Conservation (phyloP, 768 basidiomycete species). For the Tulasnella sp. region DNA sequence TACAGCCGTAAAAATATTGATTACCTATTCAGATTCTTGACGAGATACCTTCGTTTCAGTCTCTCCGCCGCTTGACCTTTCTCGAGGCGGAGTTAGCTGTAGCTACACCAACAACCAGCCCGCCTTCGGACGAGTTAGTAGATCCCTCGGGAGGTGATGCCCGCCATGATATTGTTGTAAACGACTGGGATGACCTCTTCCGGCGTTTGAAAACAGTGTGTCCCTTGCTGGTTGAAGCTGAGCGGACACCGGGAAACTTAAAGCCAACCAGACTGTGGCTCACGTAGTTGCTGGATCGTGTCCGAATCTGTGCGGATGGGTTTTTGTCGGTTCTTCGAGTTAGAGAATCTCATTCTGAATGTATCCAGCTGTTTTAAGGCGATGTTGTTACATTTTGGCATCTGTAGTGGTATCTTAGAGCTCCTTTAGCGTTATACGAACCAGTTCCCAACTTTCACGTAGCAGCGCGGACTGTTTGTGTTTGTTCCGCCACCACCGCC, state of each 20-base stretch:
- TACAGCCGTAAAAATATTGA: not conserved
- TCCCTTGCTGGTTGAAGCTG: not conserved
- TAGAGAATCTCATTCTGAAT: too few species aligned
- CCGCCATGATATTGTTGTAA: not conserved
- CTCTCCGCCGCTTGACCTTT: not conserved
- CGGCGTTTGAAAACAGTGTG: not conserved
- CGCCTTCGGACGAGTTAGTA: not conserved
- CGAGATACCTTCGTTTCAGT: not conserved
- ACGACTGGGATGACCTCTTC: not conserved
- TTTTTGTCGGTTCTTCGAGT: too few species aligned
- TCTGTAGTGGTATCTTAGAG: too few species aligned
- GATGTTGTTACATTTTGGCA: too few species aligned
- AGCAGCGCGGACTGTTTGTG: too few species aligned
- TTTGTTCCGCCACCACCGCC: too few species aligned
- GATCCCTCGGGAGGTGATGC: not conserved
- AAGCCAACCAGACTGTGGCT: not conserved
- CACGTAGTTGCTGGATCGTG: too few species aligned
- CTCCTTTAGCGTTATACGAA: too few species aligned
- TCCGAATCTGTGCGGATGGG: too few species aligned
- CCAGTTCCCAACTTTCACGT: too few species aligned
- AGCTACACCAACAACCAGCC: not conserved
- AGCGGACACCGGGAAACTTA: not conserved
- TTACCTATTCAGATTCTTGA: not conserved
- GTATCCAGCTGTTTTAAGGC: too few species aligned
- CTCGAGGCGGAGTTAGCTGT: not conserved